Evolutionary conservation across 2,329 filamentous ascomycete genomes (phyloP).

Genomic region (Elsinoe perseae): DNA sequence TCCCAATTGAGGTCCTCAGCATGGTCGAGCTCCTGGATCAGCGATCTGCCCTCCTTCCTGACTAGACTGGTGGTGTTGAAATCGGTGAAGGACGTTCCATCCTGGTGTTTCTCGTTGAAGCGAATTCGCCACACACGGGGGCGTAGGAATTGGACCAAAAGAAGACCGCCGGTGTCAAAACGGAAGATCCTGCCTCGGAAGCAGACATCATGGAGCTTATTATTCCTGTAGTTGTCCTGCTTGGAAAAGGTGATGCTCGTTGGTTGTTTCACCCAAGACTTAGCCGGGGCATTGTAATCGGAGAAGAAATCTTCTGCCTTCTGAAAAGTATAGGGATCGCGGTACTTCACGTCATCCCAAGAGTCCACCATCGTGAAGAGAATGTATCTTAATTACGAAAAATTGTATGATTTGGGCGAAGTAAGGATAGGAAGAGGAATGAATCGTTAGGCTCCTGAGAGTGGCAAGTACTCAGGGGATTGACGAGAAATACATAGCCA

Average conservation of each 20-base stretch:
- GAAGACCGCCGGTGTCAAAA: constrained; percentile 3
- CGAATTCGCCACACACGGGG: constrained; percentile 14
- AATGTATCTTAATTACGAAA: neutral
- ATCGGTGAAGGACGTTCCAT: neutral
- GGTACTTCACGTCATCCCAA: constrained; percentile 2
- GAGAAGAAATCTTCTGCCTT: constrained; percentile 8
- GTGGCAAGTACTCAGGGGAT: too few relatives aligned
- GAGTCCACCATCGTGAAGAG: neutral
- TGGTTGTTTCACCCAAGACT: neutral
- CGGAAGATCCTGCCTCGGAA: constrained; percentile 3
- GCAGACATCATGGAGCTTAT: constrained; percentile 9
- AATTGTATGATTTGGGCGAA: neutral
- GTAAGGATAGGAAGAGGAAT: neutral
- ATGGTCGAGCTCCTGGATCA: constrained; percentile 9
- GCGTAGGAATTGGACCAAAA: constrained; percentile 12
- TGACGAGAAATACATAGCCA: too few relatives aligned
- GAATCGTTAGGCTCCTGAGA: neutral
- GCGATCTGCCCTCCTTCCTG: neutral
- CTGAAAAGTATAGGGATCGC: neutral
- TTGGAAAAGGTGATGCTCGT: constrained; percentile 2
- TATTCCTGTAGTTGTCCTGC: constrained; percentile 9
- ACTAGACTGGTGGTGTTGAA: constrained; percentile 4
- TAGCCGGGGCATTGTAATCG: neutral
- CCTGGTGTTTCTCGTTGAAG: constrained; percentile 8
- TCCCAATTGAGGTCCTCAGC: constrained; percentile 6